A percentile compares a stretch with the other conserved stretches of the same genome.
These are phyloP conservation scores for Fraxinus albicans DNA, from an alignment of 305 asterid genomes.

Conservation along the genomic window DNA sequence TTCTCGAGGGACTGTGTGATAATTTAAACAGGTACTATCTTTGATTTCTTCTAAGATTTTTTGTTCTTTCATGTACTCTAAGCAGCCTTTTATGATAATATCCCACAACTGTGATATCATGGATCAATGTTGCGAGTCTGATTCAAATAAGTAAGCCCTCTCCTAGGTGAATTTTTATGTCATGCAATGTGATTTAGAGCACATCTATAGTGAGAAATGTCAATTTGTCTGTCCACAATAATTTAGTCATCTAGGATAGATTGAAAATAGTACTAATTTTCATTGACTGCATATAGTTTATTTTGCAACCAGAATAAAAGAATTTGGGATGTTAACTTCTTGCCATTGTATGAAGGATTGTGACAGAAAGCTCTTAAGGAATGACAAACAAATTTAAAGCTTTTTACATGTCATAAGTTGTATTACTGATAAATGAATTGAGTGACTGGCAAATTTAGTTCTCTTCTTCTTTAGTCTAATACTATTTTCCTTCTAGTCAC, in stretches of 20 bases:
- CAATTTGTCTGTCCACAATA: slow-evolving; percentile 5
- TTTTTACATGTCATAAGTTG: slow-evolving; percentile 10
- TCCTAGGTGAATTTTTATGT: not conserved
- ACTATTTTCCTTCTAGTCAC: not conserved
- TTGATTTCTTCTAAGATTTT: not conserved
- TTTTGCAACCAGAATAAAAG: not conserved
- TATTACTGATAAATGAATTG: slow-evolving; percentile 3
- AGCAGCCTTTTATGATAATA: not conserved
- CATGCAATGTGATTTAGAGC: not conserved
- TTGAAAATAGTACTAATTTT: not conserved
- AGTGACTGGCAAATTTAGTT: slow-evolving; percentile 7
- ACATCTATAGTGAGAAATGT: not conserved
- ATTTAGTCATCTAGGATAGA: slow-evolving; percentile 2
- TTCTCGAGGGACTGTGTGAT: slow-evolving; percentile 66
- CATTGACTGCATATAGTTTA: not conserved
- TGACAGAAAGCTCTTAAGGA: slow-evolving; percentile 8
- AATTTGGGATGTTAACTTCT: not conserved
- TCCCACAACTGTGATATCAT: not conserved
- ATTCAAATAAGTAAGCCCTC: not conserved
- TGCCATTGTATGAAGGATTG: not conserved
- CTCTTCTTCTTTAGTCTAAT: slow-evolving; percentile 6
- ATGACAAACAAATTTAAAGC: not conserved
- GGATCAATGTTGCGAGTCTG: not conserved
- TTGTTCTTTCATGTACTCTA: not conserved
- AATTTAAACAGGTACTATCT: slow-evolving; percentile 66